Evolutionary conservation across 805 yeast species (phyloP).

Genomic region (Peterozyma toletana): DNA sequence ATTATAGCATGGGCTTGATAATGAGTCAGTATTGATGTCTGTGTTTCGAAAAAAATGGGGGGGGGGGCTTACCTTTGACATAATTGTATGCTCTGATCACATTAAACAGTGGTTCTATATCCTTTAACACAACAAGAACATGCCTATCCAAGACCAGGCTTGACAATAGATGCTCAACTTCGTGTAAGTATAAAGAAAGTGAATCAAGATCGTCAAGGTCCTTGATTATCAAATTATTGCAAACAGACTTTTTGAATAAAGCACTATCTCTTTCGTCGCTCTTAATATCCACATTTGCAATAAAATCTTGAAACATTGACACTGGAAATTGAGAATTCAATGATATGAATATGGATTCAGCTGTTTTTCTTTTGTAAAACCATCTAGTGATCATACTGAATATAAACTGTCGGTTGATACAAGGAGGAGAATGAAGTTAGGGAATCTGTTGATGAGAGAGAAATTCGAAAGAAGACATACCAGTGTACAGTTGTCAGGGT

Average conservation of each 20-base stretch:
- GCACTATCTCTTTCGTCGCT: not conserved
- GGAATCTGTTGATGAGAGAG: no score
- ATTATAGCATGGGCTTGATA: conserved; percentile 2
- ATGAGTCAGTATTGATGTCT: not conserved
- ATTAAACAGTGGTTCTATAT: conserved; percentile 19
- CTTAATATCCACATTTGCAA: not conserved
- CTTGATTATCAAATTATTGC: not conserved
- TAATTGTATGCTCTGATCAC: conserved; percentile 15
- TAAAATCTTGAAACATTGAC: conserved; percentile 3
- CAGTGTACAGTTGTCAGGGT: no score
- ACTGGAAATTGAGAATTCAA: not conserved
- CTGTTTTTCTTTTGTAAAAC: no score
- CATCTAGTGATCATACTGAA: no score
- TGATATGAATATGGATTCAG: no score
- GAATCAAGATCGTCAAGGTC: not conserved
- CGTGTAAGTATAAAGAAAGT: not conserved
- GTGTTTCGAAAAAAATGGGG: not conserved
- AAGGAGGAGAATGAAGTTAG: no score
- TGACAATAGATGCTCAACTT: not conserved
- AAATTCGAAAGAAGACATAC: no score
- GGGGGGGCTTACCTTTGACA: conserved; percentile 15
- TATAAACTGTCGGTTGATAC: no score
- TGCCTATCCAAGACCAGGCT: not conserved
- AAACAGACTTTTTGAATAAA: not conserved
- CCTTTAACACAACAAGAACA: conserved; percentile 17